Conservation (phyloP, 306 rosid genomes). For the Carpinus viminea region DNA sequence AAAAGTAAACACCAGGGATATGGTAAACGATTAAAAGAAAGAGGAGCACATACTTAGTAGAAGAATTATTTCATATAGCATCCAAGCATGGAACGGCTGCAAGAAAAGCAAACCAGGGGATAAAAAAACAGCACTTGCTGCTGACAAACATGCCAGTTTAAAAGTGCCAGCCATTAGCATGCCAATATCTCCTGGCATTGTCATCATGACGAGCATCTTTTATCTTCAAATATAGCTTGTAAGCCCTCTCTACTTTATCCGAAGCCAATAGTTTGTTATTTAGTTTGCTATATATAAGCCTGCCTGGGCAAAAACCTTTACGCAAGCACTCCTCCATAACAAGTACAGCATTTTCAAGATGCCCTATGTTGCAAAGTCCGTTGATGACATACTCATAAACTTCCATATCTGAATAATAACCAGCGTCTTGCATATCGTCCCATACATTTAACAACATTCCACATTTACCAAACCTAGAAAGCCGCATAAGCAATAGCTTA, state of each 20-base stretch:
- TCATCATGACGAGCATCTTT: conserved; percentile 64
- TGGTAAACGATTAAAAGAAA: background rate
- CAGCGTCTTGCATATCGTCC: conserved; percentile 86
- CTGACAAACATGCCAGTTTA: conserved; percentile 34
- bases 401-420: conserved; percentile 67
- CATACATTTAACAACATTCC: conserved; percentile 73
- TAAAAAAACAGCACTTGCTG: background rate
- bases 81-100: background rate
- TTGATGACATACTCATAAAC: conserved; percentile 70
- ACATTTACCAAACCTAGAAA: conserved; percentile 76
- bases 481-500: conserved; percentile 80
- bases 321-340: conserved; percentile 86
- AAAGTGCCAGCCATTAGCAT: conserved; percentile 86
- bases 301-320: conserved; percentile 75
- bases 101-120: background rate
- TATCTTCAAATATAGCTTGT: conserved; percentile 64
- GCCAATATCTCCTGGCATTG: conserved; percentile 69
- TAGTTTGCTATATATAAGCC: conserved; percentile 74
- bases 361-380: conserved; percentile 82
- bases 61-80: background rate
- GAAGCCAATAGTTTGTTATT: conserved; percentile 63
- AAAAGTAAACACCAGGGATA: background rate
- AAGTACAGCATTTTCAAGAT: conserved; percentile 83
- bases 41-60: background rate
- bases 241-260: conserved; percentile 61